Evolutionary conservation across 164 flowering plant genomes (phyloP), one percentile per base, ranked within the genome.

Genomic region (Kalanchoe fedtschenkoi): DNA sequence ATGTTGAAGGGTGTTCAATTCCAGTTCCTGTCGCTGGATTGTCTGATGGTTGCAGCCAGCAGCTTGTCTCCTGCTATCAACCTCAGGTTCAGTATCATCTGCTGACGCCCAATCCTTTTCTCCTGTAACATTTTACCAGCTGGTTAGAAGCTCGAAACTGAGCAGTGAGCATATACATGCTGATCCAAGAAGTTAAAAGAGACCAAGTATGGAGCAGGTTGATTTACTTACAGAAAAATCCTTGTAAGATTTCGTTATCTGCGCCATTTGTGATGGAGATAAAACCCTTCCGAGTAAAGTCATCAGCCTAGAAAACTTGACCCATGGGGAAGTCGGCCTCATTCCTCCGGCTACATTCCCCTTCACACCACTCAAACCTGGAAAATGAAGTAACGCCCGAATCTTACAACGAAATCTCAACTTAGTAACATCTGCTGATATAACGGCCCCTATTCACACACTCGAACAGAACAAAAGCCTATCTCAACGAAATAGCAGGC

Each of bases 321-420:
- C 71, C 78, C 81, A 81, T 14, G 83, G 69, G 1, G 85, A 75
- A 6, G 65, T 70, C 16, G 82, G 80, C 60, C 29, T 65, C 21
- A 51, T 51, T 32, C 56, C 26, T 26, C 56, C 56, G 2, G 29
- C 53, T 59, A 39, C 17, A 1, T 41, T 53, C 16, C 32, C 34
- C 28, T 28, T 56, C 14, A 26, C 42, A 37, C 62, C 51, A 34
- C 11, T 46, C 37, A 19, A 53, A 34, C 65, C 68, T 55, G 28
- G 15, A 16, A 53, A 51, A 53, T 41, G 21, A 4, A 34, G 17
- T 26, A 10, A 35, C 34, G 9, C 21, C 30, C n/a, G 17, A 61
- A 37, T 19, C 63, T 19, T 24, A 61, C 32, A 37, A 4, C 4
- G 0, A 59, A 2, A n/a, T 35, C 21, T 34, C 44, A 59, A 33